Evolutionary conservation across 1,284 basidiomycete genomes (phyloP), one percentile per base, ranked within the genome.

Genomic region (Erythrobasidium hasegawianum): DNA sequence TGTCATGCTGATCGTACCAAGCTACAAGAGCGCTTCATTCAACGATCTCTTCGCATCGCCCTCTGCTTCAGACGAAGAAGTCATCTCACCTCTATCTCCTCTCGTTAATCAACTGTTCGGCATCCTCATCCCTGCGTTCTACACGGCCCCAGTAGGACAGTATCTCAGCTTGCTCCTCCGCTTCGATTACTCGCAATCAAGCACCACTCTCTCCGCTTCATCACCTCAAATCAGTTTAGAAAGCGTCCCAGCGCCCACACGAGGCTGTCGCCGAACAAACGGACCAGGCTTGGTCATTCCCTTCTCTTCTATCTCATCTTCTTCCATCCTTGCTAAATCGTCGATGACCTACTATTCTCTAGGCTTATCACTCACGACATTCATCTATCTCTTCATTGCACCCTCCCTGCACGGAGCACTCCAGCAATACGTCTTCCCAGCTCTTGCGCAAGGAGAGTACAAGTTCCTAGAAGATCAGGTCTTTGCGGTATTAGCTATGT

Each of bases 81-180:
- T 14, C 39, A n/a, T n/a, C 39, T 33, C 39, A 16, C 55, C 55
- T 26, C 18, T 39, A 18, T 7, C 13, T 33, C 33, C 33, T 33
- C 33, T 33, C 33, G 33, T 33, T 11, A 33, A 33, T 11, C 29
- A 18, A 11, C 11, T 29, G 39, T 41, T 40, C 27, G 20, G 57
- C n/a, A 13, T 59, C 24, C 27, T 59, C 38, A 20, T 59, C 39
- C 57, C 57, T 45, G 38, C 57, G 13, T 18, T 59, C 57, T 59
- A 59, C 57, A 22, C 41, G 13, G 57, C 38, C 2, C 57, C 57
- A 16, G 57, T 59, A 11, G 57, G 57, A n/a, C 57, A 59, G 20
- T 59, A 59, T 26, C 27, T 59, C 2, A 24, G n/a, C 20, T 18
- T 20, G 7, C 27, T 49, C 57, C 27, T 40, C 5, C 57, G 57